Conservation (phyloP, 2,329 filamentous ascomycete genomes). For the Aspergillus sp. region DNA sequence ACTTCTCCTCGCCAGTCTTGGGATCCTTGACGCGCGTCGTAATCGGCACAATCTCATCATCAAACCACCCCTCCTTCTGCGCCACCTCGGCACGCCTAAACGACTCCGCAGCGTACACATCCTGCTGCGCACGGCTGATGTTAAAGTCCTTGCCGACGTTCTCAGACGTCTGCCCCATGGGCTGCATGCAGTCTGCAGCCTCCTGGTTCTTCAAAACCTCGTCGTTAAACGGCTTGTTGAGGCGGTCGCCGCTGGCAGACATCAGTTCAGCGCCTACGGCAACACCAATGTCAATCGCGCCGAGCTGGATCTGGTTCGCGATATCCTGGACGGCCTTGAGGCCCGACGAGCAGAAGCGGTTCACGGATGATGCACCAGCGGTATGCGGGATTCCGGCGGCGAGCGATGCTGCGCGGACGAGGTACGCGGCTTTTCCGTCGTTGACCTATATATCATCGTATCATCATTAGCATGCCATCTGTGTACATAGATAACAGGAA, state of each 20-base stretch:
- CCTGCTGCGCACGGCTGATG: slow-evolving; percentile 76
- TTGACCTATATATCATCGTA: slow-evolving; percentile 57
- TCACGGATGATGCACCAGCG: slow-evolving; percentile 74
- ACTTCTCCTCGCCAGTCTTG: slow-evolving; percentile 74
- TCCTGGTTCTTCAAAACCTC: slow-evolving; percentile 75
- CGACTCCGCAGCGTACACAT: slow-evolving; percentile 81
- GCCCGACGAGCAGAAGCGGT: slow-evolving; percentile 96
- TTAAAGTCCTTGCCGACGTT: slow-evolving; percentile 92
- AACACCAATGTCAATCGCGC: slow-evolving; percentile 82
- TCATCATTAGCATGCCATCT: background rate
- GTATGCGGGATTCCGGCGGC: slow-evolving; percentile 95
- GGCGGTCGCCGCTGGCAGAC: slow-evolving; percentile 69
- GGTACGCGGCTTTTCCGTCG: slow-evolving; percentile 84
- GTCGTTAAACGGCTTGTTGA: slow-evolving; percentile 73
- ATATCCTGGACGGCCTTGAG: slow-evolving; percentile 95
- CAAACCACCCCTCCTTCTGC: slow-evolving; percentile 87
- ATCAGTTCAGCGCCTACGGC: slow-evolving; percentile 89
- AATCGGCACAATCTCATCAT: slow-evolving; percentile 92
- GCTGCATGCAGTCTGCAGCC: slow-evolving; percentile 80
- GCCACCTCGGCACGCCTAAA: slow-evolving; percentile 85
- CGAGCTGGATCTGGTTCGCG: slow-evolving; percentile 77
- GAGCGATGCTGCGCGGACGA: slow-evolving; percentile 81
- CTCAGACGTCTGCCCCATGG: slow-evolving; percentile 98
- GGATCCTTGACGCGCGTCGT: slow-evolving; percentile 77
- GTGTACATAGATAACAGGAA: background rate